Percentiles rank a stretch among this genome's conserved stretches.
Conservation (phyloP, 805 yeast genomes). For the Candida qinlingensis region DNA sequence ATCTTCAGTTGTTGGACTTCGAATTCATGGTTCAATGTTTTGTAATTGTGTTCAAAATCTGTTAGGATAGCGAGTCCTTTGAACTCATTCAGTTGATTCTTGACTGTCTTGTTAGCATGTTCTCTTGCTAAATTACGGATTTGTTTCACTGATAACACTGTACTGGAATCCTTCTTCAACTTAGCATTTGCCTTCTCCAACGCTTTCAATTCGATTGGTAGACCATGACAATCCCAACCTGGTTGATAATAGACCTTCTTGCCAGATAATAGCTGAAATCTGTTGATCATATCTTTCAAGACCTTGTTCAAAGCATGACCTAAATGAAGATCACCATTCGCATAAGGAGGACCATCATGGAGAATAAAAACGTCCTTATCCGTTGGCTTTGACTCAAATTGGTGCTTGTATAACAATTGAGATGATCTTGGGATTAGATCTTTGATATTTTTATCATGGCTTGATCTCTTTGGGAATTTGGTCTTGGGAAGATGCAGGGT, state of each 20-base stretch:
- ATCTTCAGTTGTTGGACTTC: constrained; percentile 72
- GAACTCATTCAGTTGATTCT: constrained; percentile 59
- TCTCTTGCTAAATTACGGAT: constrained; percentile 59
- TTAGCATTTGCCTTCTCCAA: constrained; percentile 40
- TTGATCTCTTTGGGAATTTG: constrained; percentile 57
- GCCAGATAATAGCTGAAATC: constrained; percentile 63
- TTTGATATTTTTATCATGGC: constrained; percentile 36
- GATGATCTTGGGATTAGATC: constrained; percentile 49
- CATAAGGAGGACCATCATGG: constrained; percentile 99
- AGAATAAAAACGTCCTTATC: constrained; percentile 50
- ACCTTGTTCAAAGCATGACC: constrained; percentile 92
- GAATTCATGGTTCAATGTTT: constrained; percentile 65
- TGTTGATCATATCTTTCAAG: constrained; percentile 75
- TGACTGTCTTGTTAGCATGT: constrained; percentile 66
- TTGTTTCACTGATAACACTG: constrained; percentile 39
- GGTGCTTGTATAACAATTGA: constrained; percentile 62
- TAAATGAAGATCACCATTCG: constrained; percentile 88
- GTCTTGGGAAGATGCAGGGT: constrained; percentile 55
- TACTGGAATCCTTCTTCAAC: constrained; percentile 29
- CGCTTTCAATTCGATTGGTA: constrained; percentile 92
- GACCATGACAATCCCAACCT: constrained; percentile 99
- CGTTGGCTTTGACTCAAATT: constrained; percentile 28
- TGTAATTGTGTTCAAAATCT: constrained; percentile 69
- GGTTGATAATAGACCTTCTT: constrained; percentile 69
- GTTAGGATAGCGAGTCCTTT: constrained; percentile 74